Evolutionary conservation across 371 early-diverging fungal species (phyloP), one percentile per base, ranked within the genome.

Genomic region (Rhizoclosmatium hyalinum): DNA sequence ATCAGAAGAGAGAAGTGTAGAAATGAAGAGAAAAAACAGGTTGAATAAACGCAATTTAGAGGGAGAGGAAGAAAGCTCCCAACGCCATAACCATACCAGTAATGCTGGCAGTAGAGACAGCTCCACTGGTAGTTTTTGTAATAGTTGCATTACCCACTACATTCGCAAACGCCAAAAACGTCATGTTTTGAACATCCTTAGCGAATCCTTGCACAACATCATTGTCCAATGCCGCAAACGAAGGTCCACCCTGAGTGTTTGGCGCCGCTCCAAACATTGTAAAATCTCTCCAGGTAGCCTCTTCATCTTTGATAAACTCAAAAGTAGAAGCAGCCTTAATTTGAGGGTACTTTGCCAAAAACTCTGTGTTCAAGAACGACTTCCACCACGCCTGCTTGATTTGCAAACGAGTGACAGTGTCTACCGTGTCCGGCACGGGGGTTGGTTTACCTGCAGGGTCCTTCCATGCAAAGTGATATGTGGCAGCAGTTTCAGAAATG

Each of bases 321-420:
- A 82, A 82, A 43, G 60, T 57, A 67, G 68, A 77, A 43, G 80
- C 73, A 17, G 74, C 80, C 60, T 80, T 78, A 62, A 82, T 50
- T 45, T 75, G 70, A 2, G 83, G 83, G 75, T 70, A 79, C n/a
- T 46, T 56, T 46, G 54, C 44, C 21, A 80, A 43, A 55, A 80
- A 73, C 42, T 47, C 73, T 17, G 39, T 8, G 75, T 80, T 80
- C 66, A 82, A 67, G 74, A 79, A 75, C 56, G 76, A 77, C 19
- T 55, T 58, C 80, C 80, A 82, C 80, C 80, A 82, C 24, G 73
- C 68, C 58, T 80, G 79, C 73, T 82, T 82, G 79, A 82, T 77
- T 32, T 68, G 73, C 45, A 79, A 66, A 24, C 73, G 62, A 10
- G 72, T 54, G 53, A 72, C 69, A 8, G 67, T 64, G 57, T 43